phyloP scores from a whole-genome alignment of 352 stramenopile species.

The Pseudoperonospora humuli region DNA sequence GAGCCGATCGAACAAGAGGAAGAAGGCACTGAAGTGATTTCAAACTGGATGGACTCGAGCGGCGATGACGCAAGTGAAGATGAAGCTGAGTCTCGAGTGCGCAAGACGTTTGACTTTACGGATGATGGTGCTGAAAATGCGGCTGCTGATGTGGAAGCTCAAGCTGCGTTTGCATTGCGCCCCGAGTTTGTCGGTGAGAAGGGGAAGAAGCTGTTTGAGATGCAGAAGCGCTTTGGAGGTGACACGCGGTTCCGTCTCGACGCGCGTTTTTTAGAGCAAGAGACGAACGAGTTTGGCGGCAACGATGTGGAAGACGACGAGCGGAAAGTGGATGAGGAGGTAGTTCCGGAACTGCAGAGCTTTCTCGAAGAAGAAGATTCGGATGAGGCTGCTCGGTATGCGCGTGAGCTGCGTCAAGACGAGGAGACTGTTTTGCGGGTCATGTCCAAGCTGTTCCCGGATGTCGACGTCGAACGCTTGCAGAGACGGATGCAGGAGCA shows the following conservation, averaged over 20 bases:
- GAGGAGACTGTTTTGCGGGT: slow-evolving; percentile 43
- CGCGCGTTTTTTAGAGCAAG: slow-evolving; percentile 61
- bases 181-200: slow-evolving; percentile 64
- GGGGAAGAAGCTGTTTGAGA: slow-evolving; percentile 70
- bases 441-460: slow-evolving; percentile 52
- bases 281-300: slow-evolving; percentile 51
- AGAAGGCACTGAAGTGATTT: slow-evolving; percentile 14
- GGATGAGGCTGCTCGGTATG: slow-evolving; percentile 26
- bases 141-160: slow-evolving; percentile 20
- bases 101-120: slow-evolving; percentile 42
- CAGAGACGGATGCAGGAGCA: slow-evolving; percentile 36
- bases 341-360: slow-evolving; percentile 30
- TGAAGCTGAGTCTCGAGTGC: slow-evolving; percentile 3
- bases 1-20: slow-evolving; percentile 25
- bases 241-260: slow-evolving; percentile 76
- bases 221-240: slow-evolving; percentile 73
- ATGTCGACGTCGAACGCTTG: slow-evolving; percentile 60
- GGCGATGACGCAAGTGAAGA: slow-evolving; percentile 35
- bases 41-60: slow-evolving; percentile 52
- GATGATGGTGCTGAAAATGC: slow-evolving; percentile 22
- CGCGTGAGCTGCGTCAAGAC: slow-evolving; percentile 40
- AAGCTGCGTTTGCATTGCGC: slow-evolving; percentile 47
- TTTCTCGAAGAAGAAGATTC: slow-evolving; percentile 42
- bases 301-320: slow-evolving; percentile 32
- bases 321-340: slow-evolving; percentile 13